Evolutionary conservation across 257 asterid species (phyloP), one percentile per base, ranked within the genome.

Genomic region (Scutellaria minor): DNA sequence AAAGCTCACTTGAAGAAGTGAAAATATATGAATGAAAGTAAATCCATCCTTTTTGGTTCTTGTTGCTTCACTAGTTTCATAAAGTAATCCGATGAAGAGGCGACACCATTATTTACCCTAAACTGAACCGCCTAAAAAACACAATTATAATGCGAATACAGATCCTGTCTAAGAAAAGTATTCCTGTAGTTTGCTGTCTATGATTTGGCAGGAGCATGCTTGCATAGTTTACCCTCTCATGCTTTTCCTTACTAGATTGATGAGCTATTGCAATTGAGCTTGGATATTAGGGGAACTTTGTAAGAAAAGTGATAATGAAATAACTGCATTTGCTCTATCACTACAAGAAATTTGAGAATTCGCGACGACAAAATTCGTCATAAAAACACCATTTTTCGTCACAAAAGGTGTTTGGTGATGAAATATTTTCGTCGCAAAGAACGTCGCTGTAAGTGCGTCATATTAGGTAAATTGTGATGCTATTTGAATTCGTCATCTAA

Each of bases 31-130:
- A 44, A 64, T 44, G 42, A 18, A 18, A 18, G 18, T 6, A 6
- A 48, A 47, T 1, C 46, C 46, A 22, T 46, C 53, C 7, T 35
- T 51, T 68, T 57, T 9, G 59, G 61, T 67, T 68, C 41, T 18
- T 22, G 55, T 58, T 56, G 48, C 79, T 15, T 73, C 27, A 60
- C 37, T 78, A 40, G 35, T 74, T 56, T 55, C 73, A 63, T 41
- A 9, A 13, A 39, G 64, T 72, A 65, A 72, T 65, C 40, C 5
- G 39, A 46, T 14, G 2, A 69, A 27, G 66, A 47, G 55, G 48
- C 13, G 11, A 14, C 51, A 11, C 1, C 22, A 52, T 79, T 56
- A 31, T 40, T 20, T 74, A 14, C 59, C 48, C 39, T 58, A 56
- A 22, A 54, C 50, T n/a, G 39, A 47, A 37, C 55, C 55, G 63